Percentiles rank a stretch among this genome's conserved stretches.
phyloP scores from a whole-genome alignment of 306 rosid genomes.

The Vigna mungo region DNA sequence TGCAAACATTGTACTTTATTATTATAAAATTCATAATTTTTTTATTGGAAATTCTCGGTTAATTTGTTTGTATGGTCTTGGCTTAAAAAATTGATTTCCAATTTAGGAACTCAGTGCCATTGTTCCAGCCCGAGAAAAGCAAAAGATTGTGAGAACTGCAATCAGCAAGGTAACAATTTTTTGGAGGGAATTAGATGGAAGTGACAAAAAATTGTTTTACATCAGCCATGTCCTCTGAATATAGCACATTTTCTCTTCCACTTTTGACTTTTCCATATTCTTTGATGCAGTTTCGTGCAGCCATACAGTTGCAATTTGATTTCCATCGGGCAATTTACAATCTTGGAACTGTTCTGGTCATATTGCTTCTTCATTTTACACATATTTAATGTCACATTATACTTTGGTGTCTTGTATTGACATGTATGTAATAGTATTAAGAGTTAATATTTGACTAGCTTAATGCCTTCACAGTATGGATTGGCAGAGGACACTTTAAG shows the following conservation, averaged over 20 bases:
- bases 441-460: conserved; percentile 29
- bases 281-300: conserved; percentile 91
- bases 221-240: conserved; percentile 22
- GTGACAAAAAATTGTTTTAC: conserved; percentile 34
- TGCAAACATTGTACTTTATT: conserved; percentile 10
- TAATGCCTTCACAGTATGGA: conserved; percentile 74
- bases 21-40: conserved; percentile 5
- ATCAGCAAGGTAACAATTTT: conserved; percentile 81
- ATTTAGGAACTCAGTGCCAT: conserved; percentile 96
- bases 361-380: conserved; percentile 49
- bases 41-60: conserved; percentile 34
- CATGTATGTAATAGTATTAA: conserved; percentile 30
- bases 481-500: conserved; percentile 98
- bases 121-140: conserved; percentile 97
- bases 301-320: conserved; percentile 97
- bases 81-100: conserved; percentile 24
- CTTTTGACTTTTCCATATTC: conserved; percentile 43
- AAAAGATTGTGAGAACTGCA: conserved; percentile 88
- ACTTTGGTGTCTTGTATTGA: conserved; percentile 40
- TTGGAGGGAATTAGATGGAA: conserved; percentile 39
- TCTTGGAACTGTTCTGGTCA: conserved; percentile 98
- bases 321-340: conserved; percentile 99
- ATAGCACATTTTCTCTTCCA: conserved; percentile 23
- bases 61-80: conserved; percentile 1
- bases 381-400: conserved; percentile 36